phyloP scores from a whole-genome alignment of 179 eudicot genomes.

The Sideroxylon spinosum region DNA sequence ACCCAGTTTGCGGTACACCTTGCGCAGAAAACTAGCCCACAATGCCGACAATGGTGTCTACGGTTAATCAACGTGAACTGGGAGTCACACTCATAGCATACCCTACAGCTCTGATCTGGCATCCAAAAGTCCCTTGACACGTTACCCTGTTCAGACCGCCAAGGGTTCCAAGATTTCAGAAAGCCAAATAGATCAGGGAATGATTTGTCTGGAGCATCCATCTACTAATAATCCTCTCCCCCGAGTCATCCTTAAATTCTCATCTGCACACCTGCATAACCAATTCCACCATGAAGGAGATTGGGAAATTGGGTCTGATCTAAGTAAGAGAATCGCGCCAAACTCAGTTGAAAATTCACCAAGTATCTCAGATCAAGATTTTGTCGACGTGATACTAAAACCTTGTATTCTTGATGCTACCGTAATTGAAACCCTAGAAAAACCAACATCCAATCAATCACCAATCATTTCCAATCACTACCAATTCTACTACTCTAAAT shows the following conservation, averaged over 20 bases:
- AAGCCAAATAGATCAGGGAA: conserved; percentile 44
- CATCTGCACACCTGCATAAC: conserved; percentile 38
- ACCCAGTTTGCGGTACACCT: conserved; percentile 80
- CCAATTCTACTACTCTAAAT: background rate
- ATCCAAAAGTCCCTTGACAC: conserved; percentile 97
- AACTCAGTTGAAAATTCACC: conserved; percentile 3
- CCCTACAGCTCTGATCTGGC: conserved; percentile 94
- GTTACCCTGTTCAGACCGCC: conserved; percentile 60
- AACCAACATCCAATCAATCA: background rate
- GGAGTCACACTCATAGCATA: conserved; percentile 91
- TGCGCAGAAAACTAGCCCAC: conserved; percentile 86
- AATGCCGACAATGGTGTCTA: conserved; percentile 90
- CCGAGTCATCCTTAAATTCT: conserved; percentile 69
- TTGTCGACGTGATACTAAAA: no score
- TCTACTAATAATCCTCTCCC: conserved; percentile 44
- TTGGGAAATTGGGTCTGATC: background rate
- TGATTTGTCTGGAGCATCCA: conserved; percentile 59
- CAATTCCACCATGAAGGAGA: conserved; percentile 6
- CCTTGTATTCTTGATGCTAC: background rate
- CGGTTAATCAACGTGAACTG: conserved; percentile 81
- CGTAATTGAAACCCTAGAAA: background rate
- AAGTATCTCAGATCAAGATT: background rate
- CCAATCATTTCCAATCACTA: background rate
- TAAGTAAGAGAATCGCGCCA: background rate
- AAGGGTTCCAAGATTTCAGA: conserved; percentile 72